Percentiles rank a stretch among this genome's conserved stretches.
These are phyloP conservation scores for Mimosa pudica DNA, from an alignment of 306 rosid species.

Conservation along the genomic window DNA sequence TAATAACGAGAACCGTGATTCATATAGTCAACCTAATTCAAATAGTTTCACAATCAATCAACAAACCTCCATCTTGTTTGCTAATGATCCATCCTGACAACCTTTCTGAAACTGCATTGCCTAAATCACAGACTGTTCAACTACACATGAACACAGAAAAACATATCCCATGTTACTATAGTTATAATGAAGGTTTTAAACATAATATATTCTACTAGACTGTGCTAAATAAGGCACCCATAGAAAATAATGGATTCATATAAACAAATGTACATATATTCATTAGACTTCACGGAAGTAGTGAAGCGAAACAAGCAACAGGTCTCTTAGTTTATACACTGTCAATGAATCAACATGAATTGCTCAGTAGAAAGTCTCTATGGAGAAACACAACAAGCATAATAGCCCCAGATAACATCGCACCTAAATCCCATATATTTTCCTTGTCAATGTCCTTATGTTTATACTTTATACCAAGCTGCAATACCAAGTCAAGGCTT, in stretches of 20 bases:
- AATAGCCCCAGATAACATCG: not conserved
- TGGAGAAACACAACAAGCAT: slow-evolving; percentile 8
- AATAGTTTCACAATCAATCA: not conserved
- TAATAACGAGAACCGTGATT: not conserved
- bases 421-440: not conserved
- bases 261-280: not conserved
- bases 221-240: not conserved
- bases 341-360: slow-evolving; percentile 12
- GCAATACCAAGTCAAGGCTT: not conserved
- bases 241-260: not conserved
- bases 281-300: not conserved
- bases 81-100: not conserved
- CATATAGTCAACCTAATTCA: not conserved
- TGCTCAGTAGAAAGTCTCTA: slow-evolving; percentile 1
- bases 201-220: slow-evolving; percentile 13
- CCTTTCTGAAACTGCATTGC: not conserved
- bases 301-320: slow-evolving; percentile 3
- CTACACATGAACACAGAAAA: not conserved
- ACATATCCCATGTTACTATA: not conserved
- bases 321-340: not conserved
- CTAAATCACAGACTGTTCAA: not conserved
- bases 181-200: not conserved
- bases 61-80: not conserved
- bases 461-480: not conserved
- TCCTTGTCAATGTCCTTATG: not conserved